These are phyloP conservation scores for Carex sylvatica DNA, from an alignment of 202 grass and related monocot genomes.

Conservation along the genomic window DNA sequence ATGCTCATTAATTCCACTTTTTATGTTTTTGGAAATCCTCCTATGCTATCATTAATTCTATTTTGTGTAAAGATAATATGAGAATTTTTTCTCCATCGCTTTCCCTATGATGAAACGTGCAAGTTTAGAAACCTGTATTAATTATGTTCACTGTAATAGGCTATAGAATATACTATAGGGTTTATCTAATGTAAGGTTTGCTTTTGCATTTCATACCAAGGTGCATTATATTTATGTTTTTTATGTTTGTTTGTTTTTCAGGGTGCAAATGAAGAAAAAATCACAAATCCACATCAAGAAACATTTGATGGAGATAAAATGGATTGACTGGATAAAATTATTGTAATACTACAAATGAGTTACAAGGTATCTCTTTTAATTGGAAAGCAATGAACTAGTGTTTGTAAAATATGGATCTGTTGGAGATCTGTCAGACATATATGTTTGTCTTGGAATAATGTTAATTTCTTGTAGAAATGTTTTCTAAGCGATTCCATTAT, in stretches of 20 bases:
- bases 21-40: neutral
- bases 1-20: neutral
- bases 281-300: conserved; percentile 24
- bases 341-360: neutral
- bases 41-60: neutral
- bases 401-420: neutral
- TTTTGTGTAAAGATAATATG: neutral
- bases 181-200: neutral
- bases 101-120: neutral
- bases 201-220: neutral
- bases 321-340: conserved; percentile 24
- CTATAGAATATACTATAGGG: neutral
- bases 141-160: neutral
- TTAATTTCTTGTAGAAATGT: neutral
- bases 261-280: conserved; percentile 49
- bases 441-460: neutral
- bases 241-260: conserved; percentile 24
- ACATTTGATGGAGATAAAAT: conserved; percentile 40
- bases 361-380: neutral
- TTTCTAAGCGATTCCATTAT: neutral
- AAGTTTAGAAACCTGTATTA: neutral
- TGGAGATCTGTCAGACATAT: neutral
- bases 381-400: neutral
- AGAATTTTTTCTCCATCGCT: neutral
- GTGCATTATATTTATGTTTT: neutral